These are phyloP conservation scores for Hansenula sp. DNA, from an alignment of 1,139 yeast genomes.

Conservation along the genomic window DNA sequence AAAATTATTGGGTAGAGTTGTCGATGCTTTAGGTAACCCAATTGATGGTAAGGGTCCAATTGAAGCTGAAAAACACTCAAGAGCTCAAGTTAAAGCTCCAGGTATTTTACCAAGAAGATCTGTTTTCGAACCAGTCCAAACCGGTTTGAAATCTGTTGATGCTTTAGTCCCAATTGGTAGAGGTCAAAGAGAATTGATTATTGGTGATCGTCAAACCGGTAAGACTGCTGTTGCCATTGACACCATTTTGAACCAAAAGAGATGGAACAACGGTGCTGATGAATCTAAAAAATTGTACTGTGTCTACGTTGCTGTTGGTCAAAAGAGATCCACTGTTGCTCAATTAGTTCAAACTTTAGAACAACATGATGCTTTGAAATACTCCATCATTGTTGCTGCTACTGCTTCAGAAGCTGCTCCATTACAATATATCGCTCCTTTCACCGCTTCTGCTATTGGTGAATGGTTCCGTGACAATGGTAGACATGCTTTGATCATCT, in stretches of 20 bases:
- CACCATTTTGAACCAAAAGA: constrained; percentile 98
- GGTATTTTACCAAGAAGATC: constrained; percentile 99
- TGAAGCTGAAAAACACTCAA: constrained; percentile 76
- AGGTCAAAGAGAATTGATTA: constrained; percentile 99
- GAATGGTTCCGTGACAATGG: constrained; percentile 99
- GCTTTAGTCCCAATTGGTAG: constrained; percentile 99
- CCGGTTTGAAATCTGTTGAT: constrained; percentile 99
- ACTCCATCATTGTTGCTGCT: constrained; percentile 97
- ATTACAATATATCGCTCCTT: constrained; percentile 99
- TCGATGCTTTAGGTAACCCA: constrained; percentile 99
- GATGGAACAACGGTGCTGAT: constrained; percentile 93
- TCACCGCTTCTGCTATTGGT: constrained; percentile 99
- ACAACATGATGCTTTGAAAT: constrained; percentile 96
- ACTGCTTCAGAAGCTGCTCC: constrained; percentile 99
- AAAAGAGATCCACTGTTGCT: constrained; percentile 99
- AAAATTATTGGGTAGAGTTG: constrained; percentile 97
- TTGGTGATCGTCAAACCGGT: constrained; percentile 99
- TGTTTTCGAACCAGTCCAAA: constrained; percentile 98
- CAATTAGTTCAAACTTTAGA: constrained; percentile 99
- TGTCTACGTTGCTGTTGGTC: constrained; percentile 99
- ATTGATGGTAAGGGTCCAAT: constrained; percentile 99
- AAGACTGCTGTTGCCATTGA: constrained; percentile 99
- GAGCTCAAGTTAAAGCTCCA: constrained; percentile 99
- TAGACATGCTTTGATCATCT: constrained; percentile 94
- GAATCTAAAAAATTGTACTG: constrained; percentile 98